phyloP scores from a whole-genome alignment of 768 basidiomycete genomes.

The Kwoniella sp. region DNA sequence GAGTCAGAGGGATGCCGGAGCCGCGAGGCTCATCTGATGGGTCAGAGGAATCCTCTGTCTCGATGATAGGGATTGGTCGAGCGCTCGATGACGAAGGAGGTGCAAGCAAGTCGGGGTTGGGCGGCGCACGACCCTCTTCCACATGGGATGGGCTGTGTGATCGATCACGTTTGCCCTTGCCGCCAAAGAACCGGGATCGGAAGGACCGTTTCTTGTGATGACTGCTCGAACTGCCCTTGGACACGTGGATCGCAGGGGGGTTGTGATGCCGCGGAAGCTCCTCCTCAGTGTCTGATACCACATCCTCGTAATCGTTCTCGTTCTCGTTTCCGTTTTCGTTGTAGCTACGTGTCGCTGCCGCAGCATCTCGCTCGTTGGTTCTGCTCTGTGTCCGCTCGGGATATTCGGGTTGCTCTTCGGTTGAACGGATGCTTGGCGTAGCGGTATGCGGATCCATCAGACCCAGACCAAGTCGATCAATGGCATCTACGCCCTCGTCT shows the following conservation, averaged over 20 bases:
- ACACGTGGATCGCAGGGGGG: conserved; percentile 13
- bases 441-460: conserved; percentile 33
- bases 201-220: conserved; percentile 12
- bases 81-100: conserved; percentile 5
- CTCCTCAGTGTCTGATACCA: conserved; percentile 17
- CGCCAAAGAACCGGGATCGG: conserved; percentile 16
- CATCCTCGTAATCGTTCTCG: conserved; percentile 12
- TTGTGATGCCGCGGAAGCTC: not conserved
- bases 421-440: conserved; percentile 12
- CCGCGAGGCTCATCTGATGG: not conserved
- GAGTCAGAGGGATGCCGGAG: conserved; percentile 22
- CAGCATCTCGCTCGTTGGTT: not conserved
- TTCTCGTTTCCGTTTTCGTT: not conserved
- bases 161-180: conserved; percentile 1
- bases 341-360: not conserved
- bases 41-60: conserved; percentile 6
- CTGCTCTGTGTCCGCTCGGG: not conserved
- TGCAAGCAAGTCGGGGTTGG: conserved; percentile 5
- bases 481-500: conserved; percentile 36
- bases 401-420: not conserved
- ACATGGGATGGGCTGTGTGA: conserved; percentile 8
- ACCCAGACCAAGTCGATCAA: conserved; percentile 44
- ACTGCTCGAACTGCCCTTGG: conserved; percentile 6
- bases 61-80: conserved; percentile 17
- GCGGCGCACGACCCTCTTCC: conserved; percentile 17